These are phyloP conservation scores for Fomitopsis pinicola DNA, from an alignment of 1,284 basidiomycete species.

Conservation along the genomic window DNA sequence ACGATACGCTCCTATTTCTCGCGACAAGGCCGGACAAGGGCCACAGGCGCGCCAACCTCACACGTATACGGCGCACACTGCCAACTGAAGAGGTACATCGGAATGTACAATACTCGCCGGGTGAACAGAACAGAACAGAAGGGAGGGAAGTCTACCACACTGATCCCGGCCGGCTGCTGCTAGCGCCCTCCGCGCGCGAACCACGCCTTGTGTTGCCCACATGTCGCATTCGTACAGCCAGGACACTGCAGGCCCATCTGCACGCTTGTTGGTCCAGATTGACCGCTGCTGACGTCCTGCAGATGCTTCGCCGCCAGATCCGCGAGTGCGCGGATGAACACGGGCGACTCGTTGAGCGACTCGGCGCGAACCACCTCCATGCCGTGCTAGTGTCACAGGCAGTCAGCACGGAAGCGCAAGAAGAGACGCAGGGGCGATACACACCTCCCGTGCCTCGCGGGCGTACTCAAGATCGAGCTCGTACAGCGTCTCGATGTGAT, in stretches of 20 bases:
- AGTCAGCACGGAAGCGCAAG: neutral
- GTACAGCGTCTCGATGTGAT: conserved; percentile 98
- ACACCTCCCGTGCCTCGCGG: conserved; percentile 86
- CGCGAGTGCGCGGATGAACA: conserved; percentile 94
- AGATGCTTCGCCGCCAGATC: conserved; percentile 90
- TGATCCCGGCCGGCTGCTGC: conserved; percentile 3
- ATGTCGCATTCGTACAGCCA: conserved; percentile 87
- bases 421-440: neutral
- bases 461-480: conserved; percentile 95
- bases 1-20: conserved; percentile 3
- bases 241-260: conserved; percentile 92
- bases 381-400: conserved; percentile 45
- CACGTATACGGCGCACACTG: neutral
- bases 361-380: conserved; percentile 90
- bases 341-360: conserved; percentile 97
- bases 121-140: neutral
- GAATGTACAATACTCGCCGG: neutral
- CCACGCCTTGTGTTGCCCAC: conserved; percentile 86
- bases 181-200: conserved; percentile 58
- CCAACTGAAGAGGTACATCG: neutral
- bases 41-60: neutral
- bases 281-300: conserved; percentile 50
- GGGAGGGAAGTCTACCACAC: neutral
- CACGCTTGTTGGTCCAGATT: conserved; percentile 59
- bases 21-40: conserved; percentile 1